Evolutionary conservation across 2,329 filamentous ascomycete genomes (phyloP).

Genomic region (Colletotrichum filicis): DNA sequence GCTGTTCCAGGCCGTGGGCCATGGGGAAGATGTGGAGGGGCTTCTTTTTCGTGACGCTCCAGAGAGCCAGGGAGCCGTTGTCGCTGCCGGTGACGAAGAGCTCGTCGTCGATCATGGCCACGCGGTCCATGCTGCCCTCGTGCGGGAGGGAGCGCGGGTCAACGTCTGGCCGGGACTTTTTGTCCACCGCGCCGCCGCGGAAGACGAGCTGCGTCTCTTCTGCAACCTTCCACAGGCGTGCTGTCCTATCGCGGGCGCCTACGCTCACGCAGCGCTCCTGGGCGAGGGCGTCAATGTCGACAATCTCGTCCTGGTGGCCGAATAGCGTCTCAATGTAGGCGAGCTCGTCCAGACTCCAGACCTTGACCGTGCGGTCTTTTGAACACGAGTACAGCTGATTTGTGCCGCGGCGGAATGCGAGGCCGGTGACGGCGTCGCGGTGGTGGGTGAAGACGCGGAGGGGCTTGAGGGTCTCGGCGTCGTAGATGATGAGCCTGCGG

Average conservation of each 20-base stretch:
- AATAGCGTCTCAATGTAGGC: slow-evolving; percentile 97
- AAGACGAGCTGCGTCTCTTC: slow-evolving; percentile 97
- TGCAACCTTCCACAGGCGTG: slow-evolving; percentile 93
- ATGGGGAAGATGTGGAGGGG: slow-evolving; percentile 82
- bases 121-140: slow-evolving; percentile 90
- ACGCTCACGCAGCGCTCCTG: slow-evolving; percentile 93
- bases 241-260: slow-evolving; percentile 90
- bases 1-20: slow-evolving; percentile 86
- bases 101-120: slow-evolving; percentile 88
- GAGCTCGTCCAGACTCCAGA: slow-evolving; percentile 92
- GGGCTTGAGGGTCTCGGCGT: slow-evolving; percentile 81
- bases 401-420: slow-evolving; percentile 87
- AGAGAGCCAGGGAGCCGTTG: slow-evolving; percentile 87
- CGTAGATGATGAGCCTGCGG: slow-evolving; percentile 87
- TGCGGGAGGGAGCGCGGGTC: slow-evolving; percentile 66
- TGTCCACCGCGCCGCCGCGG: slow-evolving; percentile 74
- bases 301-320: slow-evolving; percentile 91
- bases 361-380: slow-evolving; percentile 92
- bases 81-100: slow-evolving; percentile 95
- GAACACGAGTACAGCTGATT: slow-evolving; percentile 94
- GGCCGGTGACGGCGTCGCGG: slow-evolving; percentile 84
- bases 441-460: slow-evolving; percentile 91
- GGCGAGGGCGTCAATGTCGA: slow-evolving; percentile 84
- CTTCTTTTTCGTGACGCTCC: slow-evolving; percentile 95
- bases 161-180: slow-evolving; percentile 54